phyloP scores from a whole-genome alignment of 1,284 basidiomycete species.

The Austropuccinia psidii region DNA sequence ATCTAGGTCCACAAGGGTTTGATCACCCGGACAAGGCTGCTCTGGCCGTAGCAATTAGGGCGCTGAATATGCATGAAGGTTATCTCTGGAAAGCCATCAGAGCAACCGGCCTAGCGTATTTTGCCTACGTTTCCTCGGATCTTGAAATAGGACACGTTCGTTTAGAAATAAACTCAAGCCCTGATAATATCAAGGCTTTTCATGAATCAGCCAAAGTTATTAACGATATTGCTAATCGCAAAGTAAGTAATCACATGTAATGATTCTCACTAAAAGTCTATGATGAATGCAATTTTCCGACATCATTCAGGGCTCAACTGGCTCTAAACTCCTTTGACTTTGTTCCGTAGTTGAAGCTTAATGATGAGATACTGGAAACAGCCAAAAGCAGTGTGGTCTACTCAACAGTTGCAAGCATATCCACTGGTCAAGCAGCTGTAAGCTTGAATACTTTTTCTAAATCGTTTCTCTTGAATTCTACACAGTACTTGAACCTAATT shows the following conservation, averaged over 20 bases:
- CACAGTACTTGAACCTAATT: constrained; percentile 46
- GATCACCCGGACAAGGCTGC: constrained; percentile 76
- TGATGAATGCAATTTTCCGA: not conserved
- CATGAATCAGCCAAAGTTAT: constrained; percentile 59
- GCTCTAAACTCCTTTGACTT: not conserved
- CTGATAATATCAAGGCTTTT: constrained; percentile 76
- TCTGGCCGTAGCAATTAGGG: constrained; percentile 71
- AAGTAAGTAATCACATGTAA: no score
- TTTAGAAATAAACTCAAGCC: constrained; percentile 55
- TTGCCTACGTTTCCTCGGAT: constrained; percentile 69
- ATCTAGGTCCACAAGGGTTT: constrained; percentile 54
- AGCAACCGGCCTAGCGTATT: constrained; percentile 87
- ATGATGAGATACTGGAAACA: constrained; percentile 76
- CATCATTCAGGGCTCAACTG: not conserved
- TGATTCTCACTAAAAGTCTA: no score
- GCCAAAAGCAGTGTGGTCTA: constrained; percentile 88
- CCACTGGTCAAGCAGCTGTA: constrained; percentile 79
- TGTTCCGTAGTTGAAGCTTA: constrained; percentile 61
- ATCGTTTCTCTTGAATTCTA: not conserved
- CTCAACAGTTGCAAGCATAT: constrained; percentile 66
- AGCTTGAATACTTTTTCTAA: constrained; percentile 42
- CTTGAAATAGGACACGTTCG: constrained; percentile 67
- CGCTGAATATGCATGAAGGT: constrained; percentile 87
- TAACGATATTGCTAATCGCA: constrained; percentile 43
- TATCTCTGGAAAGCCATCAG: constrained; percentile 80